Evolutionary conservation across 352 stramenopile genomes (phyloP).

Genomic region (Phytopythium helicoides): DNA sequence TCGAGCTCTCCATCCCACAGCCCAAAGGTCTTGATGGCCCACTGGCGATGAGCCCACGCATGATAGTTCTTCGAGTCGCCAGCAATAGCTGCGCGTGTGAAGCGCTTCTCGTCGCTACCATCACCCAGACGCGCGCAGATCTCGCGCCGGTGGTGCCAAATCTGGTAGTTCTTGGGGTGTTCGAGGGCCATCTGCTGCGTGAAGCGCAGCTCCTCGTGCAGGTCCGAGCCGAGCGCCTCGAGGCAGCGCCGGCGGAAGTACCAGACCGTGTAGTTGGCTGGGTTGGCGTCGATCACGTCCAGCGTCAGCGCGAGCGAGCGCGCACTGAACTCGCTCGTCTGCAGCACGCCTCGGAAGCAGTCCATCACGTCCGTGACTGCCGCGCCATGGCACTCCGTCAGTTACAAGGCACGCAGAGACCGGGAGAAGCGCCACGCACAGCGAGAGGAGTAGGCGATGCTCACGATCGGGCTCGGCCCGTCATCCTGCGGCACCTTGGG

Average conservation of each 20-base stretch:
- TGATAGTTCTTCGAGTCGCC: conserved; percentile 99
- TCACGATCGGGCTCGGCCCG: conserved; percentile 71
- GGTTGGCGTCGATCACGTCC: conserved; percentile 93
- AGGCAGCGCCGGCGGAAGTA: conserved; percentile 92
- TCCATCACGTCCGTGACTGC: conserved; percentile 90
- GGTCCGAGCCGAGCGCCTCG: conserved; percentile 64
- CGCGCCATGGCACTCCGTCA: too few relatives aligned
- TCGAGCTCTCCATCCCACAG: conserved; percentile 93
- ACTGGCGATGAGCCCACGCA: conserved; percentile 97
- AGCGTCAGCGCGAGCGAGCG: conserved; percentile 91
- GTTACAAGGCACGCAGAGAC: not conserved
- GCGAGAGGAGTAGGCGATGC: conserved; percentile 67
- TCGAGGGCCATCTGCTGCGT: conserved; percentile 85
- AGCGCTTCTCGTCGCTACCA: conserved; percentile 88
- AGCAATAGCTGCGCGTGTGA: conserved; percentile 90
- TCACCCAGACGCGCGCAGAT: conserved; percentile 87
- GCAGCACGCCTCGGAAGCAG: conserved; percentile 94
- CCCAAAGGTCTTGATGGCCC: conserved; percentile 85
- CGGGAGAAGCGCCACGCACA: conserved; percentile 40
- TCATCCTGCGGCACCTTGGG: conserved; percentile 83
- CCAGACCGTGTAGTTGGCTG: conserved; percentile 99
- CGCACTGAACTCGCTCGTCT: conserved; percentile 88
- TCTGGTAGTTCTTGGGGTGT: conserved; percentile 99
- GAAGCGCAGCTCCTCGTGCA: conserved; percentile 68
- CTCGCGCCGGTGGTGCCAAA: conserved; percentile 97